Evolutionary conservation across 1,284 basidiomycete genomes (phyloP).

Genomic region (Microbotryum intermedium): DNA sequence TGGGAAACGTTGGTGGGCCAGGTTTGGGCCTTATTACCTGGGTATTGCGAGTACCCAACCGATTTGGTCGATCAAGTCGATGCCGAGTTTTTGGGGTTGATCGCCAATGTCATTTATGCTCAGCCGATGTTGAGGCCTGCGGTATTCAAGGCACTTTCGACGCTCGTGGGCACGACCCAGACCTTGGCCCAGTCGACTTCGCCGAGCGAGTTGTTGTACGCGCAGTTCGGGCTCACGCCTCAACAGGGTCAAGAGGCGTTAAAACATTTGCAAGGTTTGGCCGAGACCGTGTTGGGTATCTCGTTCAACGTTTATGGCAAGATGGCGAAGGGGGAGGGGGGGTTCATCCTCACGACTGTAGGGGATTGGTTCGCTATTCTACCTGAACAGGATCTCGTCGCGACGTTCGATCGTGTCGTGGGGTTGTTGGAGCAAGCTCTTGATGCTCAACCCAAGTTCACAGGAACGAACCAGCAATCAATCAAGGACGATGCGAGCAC

Average conservation of each 20-base stretch:
- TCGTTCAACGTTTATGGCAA: conserved; percentile 95
- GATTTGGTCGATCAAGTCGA: conserved; percentile 65
- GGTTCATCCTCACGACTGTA: conserved; percentile 60
- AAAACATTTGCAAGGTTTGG: conserved; percentile 63
- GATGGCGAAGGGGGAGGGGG: conserved; percentile 64
- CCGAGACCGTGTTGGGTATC: conserved; percentile 86
- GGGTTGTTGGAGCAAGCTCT: conserved; percentile 68
- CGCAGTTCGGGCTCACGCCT: conserved; percentile 48
- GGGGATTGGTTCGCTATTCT: conserved; percentile 70
- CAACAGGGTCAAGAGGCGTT: conserved; percentile 62
- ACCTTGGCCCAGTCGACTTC: conserved; percentile 44
- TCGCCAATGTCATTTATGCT: conserved; percentile 82
- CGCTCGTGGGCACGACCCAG: conserved; percentile 66
- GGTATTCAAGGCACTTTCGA: conserved; percentile 70
- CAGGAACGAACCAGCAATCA: conserved; percentile 28
- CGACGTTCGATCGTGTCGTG: conserved; percentile 72
- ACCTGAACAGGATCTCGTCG: conserved; percentile 46
- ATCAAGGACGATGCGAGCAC: conserved; percentile 30
- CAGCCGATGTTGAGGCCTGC: conserved; percentile 75
- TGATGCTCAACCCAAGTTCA: conserved; percentile 21
- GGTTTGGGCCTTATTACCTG: conserved; percentile 65
- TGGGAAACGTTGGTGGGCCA: conserved; percentile 89
- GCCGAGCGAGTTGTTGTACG: conserved; percentile 44
- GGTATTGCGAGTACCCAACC: conserved; percentile 65
- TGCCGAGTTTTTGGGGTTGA: conserved; percentile 68